Base-by-base conservation (phyloP, 1,284 basidiomycete genomes). In the Schizophyllum commune region DNA sequence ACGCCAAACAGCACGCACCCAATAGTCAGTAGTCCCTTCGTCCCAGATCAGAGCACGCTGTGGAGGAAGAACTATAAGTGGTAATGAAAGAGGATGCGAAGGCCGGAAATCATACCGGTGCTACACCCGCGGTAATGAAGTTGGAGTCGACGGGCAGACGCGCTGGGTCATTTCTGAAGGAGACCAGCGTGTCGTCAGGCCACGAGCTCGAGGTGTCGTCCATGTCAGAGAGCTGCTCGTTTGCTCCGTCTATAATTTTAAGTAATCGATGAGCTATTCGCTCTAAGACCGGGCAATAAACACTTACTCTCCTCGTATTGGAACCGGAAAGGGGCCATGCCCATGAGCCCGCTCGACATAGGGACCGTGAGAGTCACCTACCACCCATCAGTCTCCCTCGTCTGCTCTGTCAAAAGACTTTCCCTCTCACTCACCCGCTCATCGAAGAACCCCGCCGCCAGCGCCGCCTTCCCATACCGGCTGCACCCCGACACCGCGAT, bases 401-500 rank as follows among this genome's bases (percentile, higher is more conserved):
- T 6, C 13, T 13, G 39, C 13, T 47, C 39, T 3, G 4, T 13
- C 39, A 47, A 47, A 11, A 47, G 39, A 11, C 9, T 7, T 13
- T 13, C 34, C 6, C 34, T 17, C 39, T 3, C 3, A 47, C 39
- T 47, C 39, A 47, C 39, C 8, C 39, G 39, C 39, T 47, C 39
- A 47, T 47, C 39, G 17, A 47, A 47, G 17, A 47, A 47, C 9
- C 39, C 39, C 2, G 39, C 39, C 39, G 39, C 39, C 39, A 47
- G 39, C 4, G 83, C 81, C 62, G 81, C 82, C 69, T 83, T 83
- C 56, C 82, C 82, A 66, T 83, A 76, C 57, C 80, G 74, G 32
- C 81, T 83, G 70, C 82, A 84, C 11, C 82, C 82, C 1, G 81
- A 81, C 21, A 83, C 81, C 20, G 73, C 83, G 60, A 84, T 73